Conservation (phyloP, 129 eudicot species). For the Saussurea involucrata region DNA sequence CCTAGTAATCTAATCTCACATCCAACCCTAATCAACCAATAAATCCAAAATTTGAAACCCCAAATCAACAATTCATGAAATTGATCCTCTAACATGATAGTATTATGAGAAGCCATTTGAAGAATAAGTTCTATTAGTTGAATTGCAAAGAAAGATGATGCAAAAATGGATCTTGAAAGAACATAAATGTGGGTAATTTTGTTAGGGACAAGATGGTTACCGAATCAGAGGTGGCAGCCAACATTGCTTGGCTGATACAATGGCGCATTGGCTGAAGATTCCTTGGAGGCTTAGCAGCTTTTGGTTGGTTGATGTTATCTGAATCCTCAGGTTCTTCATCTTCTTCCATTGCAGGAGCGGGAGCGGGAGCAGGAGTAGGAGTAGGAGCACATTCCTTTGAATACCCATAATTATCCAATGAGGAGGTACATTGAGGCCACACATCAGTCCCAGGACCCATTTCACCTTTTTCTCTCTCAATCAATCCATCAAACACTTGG, state of each 20-base stretch:
- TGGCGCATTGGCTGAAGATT: constrained; percentile 45
- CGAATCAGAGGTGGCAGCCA: constrained; percentile 30
- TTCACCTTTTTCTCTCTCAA: constrained; percentile 1
- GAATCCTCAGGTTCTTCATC: constrained; percentile 34
- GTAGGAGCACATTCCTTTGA: constrained; percentile 26
- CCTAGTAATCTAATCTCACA: not conserved
- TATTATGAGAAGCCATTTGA: not conserved
- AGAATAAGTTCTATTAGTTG: not conserved
- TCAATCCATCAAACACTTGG: constrained; percentile 30
- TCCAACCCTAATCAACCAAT: not conserved
- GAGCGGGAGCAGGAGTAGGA: too few relatives aligned
- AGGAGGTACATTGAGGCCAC: constrained; percentile 31
- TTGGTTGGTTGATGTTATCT: constrained; percentile 31
- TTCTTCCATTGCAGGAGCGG: constrained; percentile 15
- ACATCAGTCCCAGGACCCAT: constrained; percentile 49
- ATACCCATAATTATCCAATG: constrained; percentile 35
- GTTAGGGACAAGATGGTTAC: constrained; percentile 19
- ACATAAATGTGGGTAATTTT: not conserved
- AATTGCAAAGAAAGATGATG: not conserved
- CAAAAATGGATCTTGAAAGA: not conserved
- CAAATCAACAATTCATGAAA: not conserved
- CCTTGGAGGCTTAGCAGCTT: constrained; percentile 45
- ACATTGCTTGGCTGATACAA: constrained; percentile 51
- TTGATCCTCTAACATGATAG: not conserved
- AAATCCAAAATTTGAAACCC: not conserved